Percentiles rank a stretch among this genome's conserved stretches.
Conservation (phyloP, 495 filamentous ascomycete genomes). For the Xeromyces bisporus region DNA sequence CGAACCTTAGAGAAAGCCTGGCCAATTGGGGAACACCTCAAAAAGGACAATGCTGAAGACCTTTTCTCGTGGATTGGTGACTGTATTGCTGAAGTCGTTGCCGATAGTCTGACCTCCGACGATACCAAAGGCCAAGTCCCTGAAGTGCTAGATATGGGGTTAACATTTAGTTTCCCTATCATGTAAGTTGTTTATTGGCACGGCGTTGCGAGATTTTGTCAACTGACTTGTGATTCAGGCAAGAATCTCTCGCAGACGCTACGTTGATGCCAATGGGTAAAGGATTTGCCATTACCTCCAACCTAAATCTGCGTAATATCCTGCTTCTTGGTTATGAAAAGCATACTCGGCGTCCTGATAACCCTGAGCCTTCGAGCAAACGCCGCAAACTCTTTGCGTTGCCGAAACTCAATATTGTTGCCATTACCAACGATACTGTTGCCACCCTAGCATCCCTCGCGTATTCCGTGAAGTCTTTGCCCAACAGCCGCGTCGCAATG, state of each 20-base stretch:
- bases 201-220: neutral
- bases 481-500: conserved; percentile 59
- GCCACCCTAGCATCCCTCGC: conserved; percentile 64
- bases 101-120: conserved; percentile 29
- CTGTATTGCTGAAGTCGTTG: conserved; percentile 57
- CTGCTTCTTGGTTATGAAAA: conserved; percentile 52
- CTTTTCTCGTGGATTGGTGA: conserved; percentile 68
- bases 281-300: conserved; percentile 61
- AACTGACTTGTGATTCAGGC: conserved; percentile 31
- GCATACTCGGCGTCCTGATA: conserved; percentile 29
- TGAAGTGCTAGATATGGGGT: conserved; percentile 52
- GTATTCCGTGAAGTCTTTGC: conserved; percentile 42
- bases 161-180: conserved; percentile 80
- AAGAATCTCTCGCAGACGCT: conserved; percentile 57
- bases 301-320: conserved; percentile 53
- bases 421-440: conserved; percentile 70
- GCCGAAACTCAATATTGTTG: conserved; percentile 51
- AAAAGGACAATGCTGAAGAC: conserved; percentile 56
- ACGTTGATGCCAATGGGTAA: conserved; percentile 79
- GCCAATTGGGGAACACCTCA: conserved; percentile 66
- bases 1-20: conserved; percentile 53
- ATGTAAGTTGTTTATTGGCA: too few relatives aligned
- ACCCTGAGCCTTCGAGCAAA: conserved; percentile 26
- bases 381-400: conserved; percentile 34
- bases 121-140: conserved; percentile 26